Conservation (phyloP, 2,329 filamentous ascomycete species). For the Pestalotiopsis sp. region DNA sequence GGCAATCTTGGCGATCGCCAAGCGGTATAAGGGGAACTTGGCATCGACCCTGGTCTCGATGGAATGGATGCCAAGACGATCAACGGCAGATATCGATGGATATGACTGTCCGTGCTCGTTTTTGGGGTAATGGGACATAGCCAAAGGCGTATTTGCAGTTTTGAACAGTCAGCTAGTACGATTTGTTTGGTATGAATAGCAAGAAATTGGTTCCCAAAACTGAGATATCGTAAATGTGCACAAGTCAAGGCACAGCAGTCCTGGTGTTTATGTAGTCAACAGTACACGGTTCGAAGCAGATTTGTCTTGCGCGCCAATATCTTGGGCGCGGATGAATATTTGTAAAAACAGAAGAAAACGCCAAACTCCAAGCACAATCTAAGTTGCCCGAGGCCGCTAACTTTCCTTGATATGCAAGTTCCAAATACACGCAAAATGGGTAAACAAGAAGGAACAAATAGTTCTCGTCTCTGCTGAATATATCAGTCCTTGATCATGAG, state of each 20-base stretch:
- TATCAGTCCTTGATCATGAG: conserved; percentile 11
- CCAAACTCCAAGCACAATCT: background rate
- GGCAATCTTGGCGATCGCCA: background rate
- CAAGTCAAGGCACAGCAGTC: background rate
- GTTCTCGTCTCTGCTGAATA: background rate
- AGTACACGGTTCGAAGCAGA: background rate
- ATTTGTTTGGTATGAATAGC: background rate
- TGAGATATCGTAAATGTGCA: too few species aligned
- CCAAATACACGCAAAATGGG: background rate
- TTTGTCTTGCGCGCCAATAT: background rate
- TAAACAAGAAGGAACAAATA: background rate
- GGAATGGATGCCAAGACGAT: background rate
- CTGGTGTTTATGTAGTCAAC: background rate
- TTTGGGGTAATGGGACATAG: too few species aligned
- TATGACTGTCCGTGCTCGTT: background rate
- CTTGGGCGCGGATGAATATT: background rate
- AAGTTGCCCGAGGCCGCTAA: background rate
- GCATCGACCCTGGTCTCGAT: background rate
- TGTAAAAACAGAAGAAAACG: background rate
- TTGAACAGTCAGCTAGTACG: background rate
- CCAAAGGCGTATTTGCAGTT: too few species aligned
- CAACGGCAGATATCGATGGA: background rate
- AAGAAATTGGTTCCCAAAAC: too few species aligned
- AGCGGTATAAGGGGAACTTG: background rate
- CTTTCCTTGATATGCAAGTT: background rate